Evolutionary conservation across 208 protist species (phyloP).

Genomic region (Crithidia expoeki): DNA sequence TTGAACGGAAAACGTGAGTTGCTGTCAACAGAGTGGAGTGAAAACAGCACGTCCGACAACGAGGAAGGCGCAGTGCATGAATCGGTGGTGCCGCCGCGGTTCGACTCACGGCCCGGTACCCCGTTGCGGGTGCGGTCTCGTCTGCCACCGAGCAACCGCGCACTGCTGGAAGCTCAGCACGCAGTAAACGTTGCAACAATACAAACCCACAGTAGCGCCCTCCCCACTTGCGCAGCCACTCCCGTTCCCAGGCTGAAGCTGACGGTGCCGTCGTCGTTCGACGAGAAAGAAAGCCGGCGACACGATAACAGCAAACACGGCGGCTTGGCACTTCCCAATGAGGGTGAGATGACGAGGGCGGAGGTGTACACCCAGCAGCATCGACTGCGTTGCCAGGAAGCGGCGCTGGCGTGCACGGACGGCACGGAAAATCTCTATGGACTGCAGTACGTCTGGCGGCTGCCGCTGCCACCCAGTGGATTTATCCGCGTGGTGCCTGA

Average conservation of each 20-base stretch:
- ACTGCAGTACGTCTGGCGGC: slow-evolving; percentile 70
- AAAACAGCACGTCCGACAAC: neutral
- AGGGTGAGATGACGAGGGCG: neutral
- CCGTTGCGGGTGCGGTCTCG: neutral
- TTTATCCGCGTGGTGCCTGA: slow-evolving; percentile 74
- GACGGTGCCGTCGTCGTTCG: too few species aligned
- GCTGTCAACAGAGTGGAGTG: neutral
- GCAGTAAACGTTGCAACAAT: slow-evolving; percentile 6
- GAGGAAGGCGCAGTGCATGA: neutral
- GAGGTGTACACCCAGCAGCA: slow-evolving; percentile 10
- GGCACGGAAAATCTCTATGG: slow-evolving; percentile 72
- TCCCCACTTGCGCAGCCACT: neutral
- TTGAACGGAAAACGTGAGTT: neutral
- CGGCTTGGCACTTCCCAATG: neutral
- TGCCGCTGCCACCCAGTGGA: slow-evolving; percentile 66
- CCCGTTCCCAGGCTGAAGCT: neutral
- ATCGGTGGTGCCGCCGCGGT: too few species aligned
- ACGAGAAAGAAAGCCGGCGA: too few species aligned
- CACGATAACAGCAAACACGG: too few species aligned
- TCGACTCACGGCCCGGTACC: neutral
- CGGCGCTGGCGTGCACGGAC: slow-evolving; percentile 38
- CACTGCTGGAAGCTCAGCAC: slow-evolving; percentile 5
- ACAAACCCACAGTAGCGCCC: slow-evolving; percentile 3
- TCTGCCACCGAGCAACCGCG: neutral
- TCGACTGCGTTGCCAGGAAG: slow-evolving; percentile 28